Evolutionary conservation across 2,329 filamentous ascomycete species (phyloP).

Genomic region (Colletotrichum sp.): DNA sequence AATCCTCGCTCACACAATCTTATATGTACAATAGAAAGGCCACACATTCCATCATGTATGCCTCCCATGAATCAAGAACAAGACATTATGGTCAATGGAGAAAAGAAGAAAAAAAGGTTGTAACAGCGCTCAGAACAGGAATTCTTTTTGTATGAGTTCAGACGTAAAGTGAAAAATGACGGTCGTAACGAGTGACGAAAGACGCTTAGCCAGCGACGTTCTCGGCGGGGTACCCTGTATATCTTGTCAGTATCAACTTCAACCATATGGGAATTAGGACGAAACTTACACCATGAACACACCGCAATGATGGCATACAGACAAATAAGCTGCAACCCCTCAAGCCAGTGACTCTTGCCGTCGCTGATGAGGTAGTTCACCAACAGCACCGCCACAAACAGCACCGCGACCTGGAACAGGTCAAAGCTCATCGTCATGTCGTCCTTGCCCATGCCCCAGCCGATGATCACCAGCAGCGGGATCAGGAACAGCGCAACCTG

Average conservation of each 20-base stretch:
- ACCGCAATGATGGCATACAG: slow-evolving; percentile 81
- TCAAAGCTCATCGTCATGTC: slow-evolving; percentile 87
- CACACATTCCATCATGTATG: too few relatives aligned
- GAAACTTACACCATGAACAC: slow-evolving; percentile 64
- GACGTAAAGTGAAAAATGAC: background rate
- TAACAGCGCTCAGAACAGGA: background rate
- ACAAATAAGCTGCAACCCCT: slow-evolving; percentile 77
- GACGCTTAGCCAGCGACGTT: slow-evolving; percentile 10
- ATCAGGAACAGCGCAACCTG: slow-evolving; percentile 83
- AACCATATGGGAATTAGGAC: too few relatives aligned
- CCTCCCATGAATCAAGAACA: background rate
- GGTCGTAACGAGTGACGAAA: background rate
- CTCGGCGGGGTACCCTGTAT: slow-evolving; percentile 5
- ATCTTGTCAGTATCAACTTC: background rate
- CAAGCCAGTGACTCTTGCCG: slow-evolving; percentile 82
- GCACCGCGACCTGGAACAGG: slow-evolving; percentile 83
- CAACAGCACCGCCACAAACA: slow-evolving; percentile 84
- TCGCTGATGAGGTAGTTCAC: slow-evolving; percentile 88
- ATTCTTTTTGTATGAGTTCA: background rate
- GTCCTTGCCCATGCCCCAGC: slow-evolving; percentile 75
- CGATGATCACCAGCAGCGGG: slow-evolving; percentile 76
- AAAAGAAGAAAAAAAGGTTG: background rate
- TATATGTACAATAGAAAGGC: background rate
- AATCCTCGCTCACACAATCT: background rate
- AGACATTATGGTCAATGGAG: slow-evolving; percentile 15